Conservation (phyloP, 768 basidiomycete species). For the Gautieria morchelliformis region DNA sequence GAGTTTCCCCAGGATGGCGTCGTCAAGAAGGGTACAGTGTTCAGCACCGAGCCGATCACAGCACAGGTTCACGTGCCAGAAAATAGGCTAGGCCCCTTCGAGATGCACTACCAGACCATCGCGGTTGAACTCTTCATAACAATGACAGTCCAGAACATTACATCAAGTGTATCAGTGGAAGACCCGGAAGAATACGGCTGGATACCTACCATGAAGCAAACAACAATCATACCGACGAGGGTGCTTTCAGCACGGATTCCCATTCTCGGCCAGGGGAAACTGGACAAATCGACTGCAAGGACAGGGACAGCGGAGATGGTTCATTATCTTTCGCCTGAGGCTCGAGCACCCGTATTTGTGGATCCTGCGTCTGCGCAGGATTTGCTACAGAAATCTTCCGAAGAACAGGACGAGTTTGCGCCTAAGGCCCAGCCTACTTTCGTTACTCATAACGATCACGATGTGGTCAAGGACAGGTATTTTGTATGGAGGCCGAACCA, state of each 20-base stretch:
- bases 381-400: background rate
- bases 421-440: background rate
- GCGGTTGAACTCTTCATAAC: background rate
- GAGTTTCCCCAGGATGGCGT: background rate
- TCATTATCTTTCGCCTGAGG: slow-evolving; percentile 1
- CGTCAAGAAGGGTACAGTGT: background rate
- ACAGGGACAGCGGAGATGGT: background rate
- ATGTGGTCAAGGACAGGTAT: background rate
- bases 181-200: background rate
- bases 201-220: background rate
- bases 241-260: background rate
- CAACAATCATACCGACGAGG: too few relatives aligned
- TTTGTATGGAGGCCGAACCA: background rate
- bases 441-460: background rate
- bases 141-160: background rate
- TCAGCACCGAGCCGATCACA: background rate
- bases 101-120: background rate
- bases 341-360: background rate
- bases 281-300: background rate
- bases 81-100: background rate
- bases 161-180: background rate
- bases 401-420: background rate
- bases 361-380: background rate
- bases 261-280: background rate
- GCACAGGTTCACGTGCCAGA: background rate